Evolutionary conservation across 2,329 filamentous ascomycete genomes (phyloP).

Genomic region (Botryotinia convoluta): DNA sequence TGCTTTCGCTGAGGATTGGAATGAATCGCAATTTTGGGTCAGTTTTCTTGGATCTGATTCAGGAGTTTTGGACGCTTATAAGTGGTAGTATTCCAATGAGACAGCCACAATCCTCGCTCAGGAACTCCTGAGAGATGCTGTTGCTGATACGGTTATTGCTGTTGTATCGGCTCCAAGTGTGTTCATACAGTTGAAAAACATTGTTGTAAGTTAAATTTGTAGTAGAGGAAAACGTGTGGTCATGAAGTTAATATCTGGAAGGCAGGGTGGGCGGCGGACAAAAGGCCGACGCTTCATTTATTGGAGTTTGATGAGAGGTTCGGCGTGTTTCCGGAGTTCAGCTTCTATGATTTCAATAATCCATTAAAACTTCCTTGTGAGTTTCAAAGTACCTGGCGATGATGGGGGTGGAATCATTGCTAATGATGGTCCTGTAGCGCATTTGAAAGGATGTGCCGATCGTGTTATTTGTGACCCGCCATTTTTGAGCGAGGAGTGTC

Average conservation of each 20-base stretch:
- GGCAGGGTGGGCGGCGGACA: slow-evolving; percentile 35
- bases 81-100: slow-evolving; percentile 63
- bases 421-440: slow-evolving; percentile 37
- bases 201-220: slow-evolving; percentile 36
- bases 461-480: slow-evolving; percentile 75
- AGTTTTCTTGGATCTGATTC: slow-evolving; percentile 27
- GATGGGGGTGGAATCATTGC: background rate
- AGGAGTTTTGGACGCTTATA: background rate
- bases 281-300: slow-evolving; percentile 59
- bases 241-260: background rate
- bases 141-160: slow-evolving; percentile 57
- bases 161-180: slow-evolving; percentile 74
- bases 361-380: slow-evolving; percentile 63
- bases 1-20: slow-evolving; percentile 77
- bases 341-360: slow-evolving; percentile 70
- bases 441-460: slow-evolving; percentile 63
- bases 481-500: slow-evolving; percentile 76
- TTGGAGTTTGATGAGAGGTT: slow-evolving; percentile 76
- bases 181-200: slow-evolving; percentile 73
- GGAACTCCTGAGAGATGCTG: slow-evolving; percentile 62
- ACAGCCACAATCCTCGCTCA: slow-evolving; percentile 63
- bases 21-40: slow-evolving; percentile 82
- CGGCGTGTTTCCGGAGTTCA: slow-evolving; percentile 69
- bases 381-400: slow-evolving; percentile 21
- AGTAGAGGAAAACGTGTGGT: slow-evolving; percentile 7